Evolutionary conservation across 2,329 filamentous ascomycete genomes (phyloP), one percentile per base, ranked within the genome.

Genomic region (Mycosphaerelloides madeirae): DNA sequence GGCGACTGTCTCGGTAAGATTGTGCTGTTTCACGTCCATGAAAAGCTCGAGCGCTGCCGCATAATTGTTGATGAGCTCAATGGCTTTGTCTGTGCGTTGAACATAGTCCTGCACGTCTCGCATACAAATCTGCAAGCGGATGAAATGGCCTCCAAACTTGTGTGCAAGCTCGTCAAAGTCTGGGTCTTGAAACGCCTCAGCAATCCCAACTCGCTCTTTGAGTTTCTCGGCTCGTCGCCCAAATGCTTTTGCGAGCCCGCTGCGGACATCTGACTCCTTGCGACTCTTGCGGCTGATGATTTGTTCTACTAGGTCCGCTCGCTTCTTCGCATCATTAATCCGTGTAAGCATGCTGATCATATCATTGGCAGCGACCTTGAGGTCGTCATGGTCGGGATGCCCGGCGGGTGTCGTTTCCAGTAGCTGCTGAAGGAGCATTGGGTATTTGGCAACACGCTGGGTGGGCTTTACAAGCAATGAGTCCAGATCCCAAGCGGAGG

Each of bases 391-490:
- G 65, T 98, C 93, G 0, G 91, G 90, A 61, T 98, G 93, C 51
- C 89, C 83, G 8, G 76, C 68, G 0, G 87, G 84, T 0, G 91
- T 97, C 44, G 84, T 79, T 51, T 89, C 82, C 18, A 94, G 73
- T 9, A 98, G 73, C 44, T 89, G 83, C 28, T 82, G 80, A 34
- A 98, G 79, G 31, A 98, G 74, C 35, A 95, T 82, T 3, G 89
- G 89, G 61, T 97, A 98, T 61, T 96, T 96, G 28, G 91, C 83
- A 50, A 97, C 84, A 37, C 93, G 81, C 68, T 98, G 93, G 65
- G 95, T 90, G 1, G 93, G 93, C 67, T 98, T 98, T 62, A 98
- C 91, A 15, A 98, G 78, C n/a, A 98, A 74, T 0, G 93, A 95
- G 65, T 96, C 90, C 49, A 98, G 68, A 65, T 95, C 87, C 93